Percentiles rank a stretch among this genome's conserved stretches.
Evolutionary conservation across 2,329 filamentous ascomycete genomes (phyloP).

Genomic region (Colletotrichum melonis): DNA sequence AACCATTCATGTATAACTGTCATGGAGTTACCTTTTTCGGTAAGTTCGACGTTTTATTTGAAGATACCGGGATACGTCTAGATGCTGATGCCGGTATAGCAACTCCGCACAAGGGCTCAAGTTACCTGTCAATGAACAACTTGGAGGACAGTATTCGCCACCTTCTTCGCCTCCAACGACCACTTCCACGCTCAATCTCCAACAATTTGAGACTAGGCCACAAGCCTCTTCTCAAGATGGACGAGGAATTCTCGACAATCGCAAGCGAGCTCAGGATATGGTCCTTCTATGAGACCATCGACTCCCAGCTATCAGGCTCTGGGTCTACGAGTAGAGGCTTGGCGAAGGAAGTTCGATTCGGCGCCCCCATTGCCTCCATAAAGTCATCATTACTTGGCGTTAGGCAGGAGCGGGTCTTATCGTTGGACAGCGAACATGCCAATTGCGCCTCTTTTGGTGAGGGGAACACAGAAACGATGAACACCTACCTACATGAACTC

Average conservation of each 20-base stretch:
- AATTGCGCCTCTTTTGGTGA: conserved; percentile 66
- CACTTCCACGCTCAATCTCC: conserved; percentile 62
- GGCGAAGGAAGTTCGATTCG: conserved; percentile 63
- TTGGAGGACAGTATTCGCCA: conserved; percentile 65
- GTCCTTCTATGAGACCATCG: conserved; percentile 73
- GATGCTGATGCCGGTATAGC: conserved; percentile 48
- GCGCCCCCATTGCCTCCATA: conserved; percentile 68
- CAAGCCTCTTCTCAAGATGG: conserved; percentile 57
- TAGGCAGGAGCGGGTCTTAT: conserved; percentile 62
- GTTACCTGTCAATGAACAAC: conserved; percentile 68
- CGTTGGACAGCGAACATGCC: conserved; percentile 65
- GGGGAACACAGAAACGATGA: conserved; percentile 60
- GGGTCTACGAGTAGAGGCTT: conserved; percentile 46
- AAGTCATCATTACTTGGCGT: conserved; percentile 64
- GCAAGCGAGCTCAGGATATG: conserved; percentile 70
- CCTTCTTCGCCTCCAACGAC: conserved; percentile 61
- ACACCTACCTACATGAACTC: conserved; percentile 44
- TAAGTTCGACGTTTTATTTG: conserved; percentile 42
- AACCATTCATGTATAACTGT: conserved; percentile 63
- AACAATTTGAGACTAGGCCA: conserved; percentile 63
- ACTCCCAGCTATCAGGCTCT: conserved; percentile 64
- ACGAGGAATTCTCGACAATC: conserved; percentile 67
- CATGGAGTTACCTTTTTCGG: conserved; percentile 72
- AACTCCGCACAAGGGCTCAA: conserved; percentile 72
- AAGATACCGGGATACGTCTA: background rate